Evolutionary conservation across 768 basidiomycete genomes (phyloP).

Genomic region (Boletus rex-veris): DNA sequence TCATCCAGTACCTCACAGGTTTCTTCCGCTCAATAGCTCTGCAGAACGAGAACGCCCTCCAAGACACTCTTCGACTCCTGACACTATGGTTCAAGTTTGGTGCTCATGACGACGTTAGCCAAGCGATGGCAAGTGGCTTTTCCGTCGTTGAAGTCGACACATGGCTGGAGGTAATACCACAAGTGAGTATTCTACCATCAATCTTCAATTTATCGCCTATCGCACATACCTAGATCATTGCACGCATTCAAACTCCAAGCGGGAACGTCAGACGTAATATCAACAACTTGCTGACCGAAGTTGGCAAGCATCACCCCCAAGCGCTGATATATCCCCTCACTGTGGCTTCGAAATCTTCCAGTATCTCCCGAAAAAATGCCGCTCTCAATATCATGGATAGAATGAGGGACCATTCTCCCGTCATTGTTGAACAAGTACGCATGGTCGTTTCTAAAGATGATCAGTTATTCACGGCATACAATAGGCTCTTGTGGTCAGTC

Average conservation of each 20-base stretch:
- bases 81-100: constrained; percentile 99
- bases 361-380: constrained; percentile 72
- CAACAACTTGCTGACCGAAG: constrained; percentile 81
- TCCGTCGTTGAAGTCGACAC: constrained; percentile 91
- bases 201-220: not conserved
- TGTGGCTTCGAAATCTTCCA: constrained; percentile 95
- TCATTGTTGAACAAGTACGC: constrained; percentile 80
- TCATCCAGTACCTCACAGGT: constrained; percentile 41
- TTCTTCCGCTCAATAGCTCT: constrained; percentile 96
- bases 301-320: constrained; percentile 96
- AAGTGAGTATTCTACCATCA: constrained; percentile 47
- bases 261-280: constrained; percentile 85
- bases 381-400: constrained; percentile 86
- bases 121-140: constrained; percentile 86
- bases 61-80: constrained; percentile 88
- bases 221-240: constrained; percentile 71
- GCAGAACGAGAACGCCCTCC: constrained; percentile 85
- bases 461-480: constrained; percentile 1
- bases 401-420: constrained; percentile 88
- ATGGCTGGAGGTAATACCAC: constrained; percentile 98
- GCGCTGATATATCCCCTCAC: constrained; percentile 94
- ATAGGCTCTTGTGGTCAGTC: constrained; percentile 82
- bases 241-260: constrained; percentile 94
- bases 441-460: not conserved
- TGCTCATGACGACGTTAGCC: constrained; percentile 81